phyloP scores from a whole-genome alignment of 75 land plant species.

The Pinus albicaulis region DNA sequence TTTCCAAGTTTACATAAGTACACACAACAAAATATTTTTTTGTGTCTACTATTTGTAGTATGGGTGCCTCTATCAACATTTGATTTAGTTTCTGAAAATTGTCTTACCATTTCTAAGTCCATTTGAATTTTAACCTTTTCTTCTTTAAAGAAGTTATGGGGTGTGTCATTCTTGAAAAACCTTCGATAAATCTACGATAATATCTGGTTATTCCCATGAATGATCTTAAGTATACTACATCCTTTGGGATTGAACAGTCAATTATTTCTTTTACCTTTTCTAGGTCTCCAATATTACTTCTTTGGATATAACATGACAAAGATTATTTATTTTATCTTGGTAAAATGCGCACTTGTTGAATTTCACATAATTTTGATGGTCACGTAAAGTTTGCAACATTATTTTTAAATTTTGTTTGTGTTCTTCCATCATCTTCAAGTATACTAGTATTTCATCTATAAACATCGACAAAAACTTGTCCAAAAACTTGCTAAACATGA shows the following conservation, averaged over 20 bases:
- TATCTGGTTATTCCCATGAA: slow-evolving; percentile 19
- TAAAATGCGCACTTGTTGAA: slow-evolving; percentile 16
- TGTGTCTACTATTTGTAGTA: not conserved
- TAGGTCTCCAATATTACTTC: slow-evolving; percentile 11
- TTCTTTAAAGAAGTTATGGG: not conserved
- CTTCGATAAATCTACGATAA: slow-evolving; percentile 11
- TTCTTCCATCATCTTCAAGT: not conserved
- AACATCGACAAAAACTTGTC: slow-evolving; percentile 13
- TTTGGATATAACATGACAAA: slow-evolving; percentile 13
- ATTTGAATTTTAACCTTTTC: not conserved
- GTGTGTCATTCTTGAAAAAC: not conserved
- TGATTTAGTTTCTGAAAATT: not conserved
- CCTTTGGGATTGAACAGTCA: not conserved
- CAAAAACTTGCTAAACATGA: not conserved
- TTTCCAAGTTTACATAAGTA: no score
- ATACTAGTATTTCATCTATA: slow-evolving; percentile 17
- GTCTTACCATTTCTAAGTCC: not conserved
- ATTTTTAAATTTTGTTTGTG: no score
- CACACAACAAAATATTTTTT: no score
- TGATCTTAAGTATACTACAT: slow-evolving; percentile 5
- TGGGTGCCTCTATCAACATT: not conserved
- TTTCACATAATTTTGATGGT: slow-evolving; percentile 11
- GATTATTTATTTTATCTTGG: not conserved
- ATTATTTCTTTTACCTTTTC: slow-evolving; percentile 8
- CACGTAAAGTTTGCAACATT: not conserved